phyloP scores from a whole-genome alignment of 305 asterid species.

The Solanum hybrid region DNA sequence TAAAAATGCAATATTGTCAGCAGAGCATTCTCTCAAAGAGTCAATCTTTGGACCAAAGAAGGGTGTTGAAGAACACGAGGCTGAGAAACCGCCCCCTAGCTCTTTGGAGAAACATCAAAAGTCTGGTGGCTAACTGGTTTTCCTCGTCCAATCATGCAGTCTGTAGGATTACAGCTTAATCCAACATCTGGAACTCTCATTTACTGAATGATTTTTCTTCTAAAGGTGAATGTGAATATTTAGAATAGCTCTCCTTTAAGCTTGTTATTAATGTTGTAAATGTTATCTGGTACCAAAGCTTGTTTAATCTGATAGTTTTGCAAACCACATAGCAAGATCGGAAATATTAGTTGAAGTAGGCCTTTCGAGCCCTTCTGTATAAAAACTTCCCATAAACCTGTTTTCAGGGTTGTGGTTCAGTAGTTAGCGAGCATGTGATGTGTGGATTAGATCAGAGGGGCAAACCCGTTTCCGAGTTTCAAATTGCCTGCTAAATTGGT shows the following conservation, averaged over 20 bases:
- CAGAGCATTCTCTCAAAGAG: slow-evolving; percentile 53
- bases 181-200: not conserved
- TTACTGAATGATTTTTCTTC: not conserved
- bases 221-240: not conserved
- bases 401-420: not conserved
- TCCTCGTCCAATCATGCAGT: not conserved
- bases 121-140: not conserved
- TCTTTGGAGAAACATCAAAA: slow-evolving; percentile 39
- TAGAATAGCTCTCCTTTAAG: not conserved
- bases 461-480: no score
- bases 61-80: slow-evolving; percentile 27
- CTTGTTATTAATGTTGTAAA: not conserved
- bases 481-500: no score
- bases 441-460: not conserved
- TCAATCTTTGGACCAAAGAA: slow-evolving; percentile 47
- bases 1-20: slow-evolving; percentile 48
- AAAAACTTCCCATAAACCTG: not conserved
- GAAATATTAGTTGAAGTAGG: not conserved
- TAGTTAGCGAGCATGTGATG: not conserved
- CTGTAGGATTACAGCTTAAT: not conserved
- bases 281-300: not conserved
- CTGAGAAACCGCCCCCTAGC: slow-evolving; percentile 23
- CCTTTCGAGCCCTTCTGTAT: not conserved
- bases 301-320: not conserved
- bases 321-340: not conserved